These are phyloP conservation scores for Mycosphaerella arachidis DNA, from an alignment of 2,329 filamentous ascomycete genomes.

Conservation along the genomic window DNA sequence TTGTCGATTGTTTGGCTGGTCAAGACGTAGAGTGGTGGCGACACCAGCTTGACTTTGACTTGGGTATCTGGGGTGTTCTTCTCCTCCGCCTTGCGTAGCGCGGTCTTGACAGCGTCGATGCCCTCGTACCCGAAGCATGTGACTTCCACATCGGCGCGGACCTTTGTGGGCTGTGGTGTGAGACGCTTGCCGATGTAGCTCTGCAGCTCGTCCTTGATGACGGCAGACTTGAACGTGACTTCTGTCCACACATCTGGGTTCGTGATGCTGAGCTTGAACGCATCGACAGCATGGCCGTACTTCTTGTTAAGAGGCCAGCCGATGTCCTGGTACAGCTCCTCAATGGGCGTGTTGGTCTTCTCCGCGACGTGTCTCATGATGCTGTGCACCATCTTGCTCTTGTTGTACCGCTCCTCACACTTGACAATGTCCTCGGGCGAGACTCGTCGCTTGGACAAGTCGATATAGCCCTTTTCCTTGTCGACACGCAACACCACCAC, in stretches of 20 bases:
- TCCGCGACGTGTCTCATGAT: constrained; percentile 99
- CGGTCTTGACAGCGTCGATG: constrained; percentile 95
- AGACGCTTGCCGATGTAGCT: constrained; percentile 95
- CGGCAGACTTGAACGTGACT: constrained; percentile 78
- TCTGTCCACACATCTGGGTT: constrained; percentile 97
- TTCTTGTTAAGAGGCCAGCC: constrained; percentile 97
- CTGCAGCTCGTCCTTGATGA: constrained; percentile 83
- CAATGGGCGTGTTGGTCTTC: constrained; percentile 91
- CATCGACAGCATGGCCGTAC: constrained; percentile 93
- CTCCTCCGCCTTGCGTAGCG: constrained; percentile 84
- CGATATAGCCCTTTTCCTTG: constrained; percentile 99
- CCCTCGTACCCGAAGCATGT: constrained; percentile 90
- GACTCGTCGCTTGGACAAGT: constrained; percentile 96
- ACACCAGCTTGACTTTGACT: constrained; percentile 98
- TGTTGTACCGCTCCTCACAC: constrained; percentile 99
- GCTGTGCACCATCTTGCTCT: constrained; percentile 98
- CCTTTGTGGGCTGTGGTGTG: constrained; percentile 97
- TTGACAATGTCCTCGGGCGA: constrained; percentile 96
- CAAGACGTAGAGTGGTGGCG: constrained; percentile 91
- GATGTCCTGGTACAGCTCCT: constrained; percentile 88
- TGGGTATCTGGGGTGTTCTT: constrained; percentile 88
- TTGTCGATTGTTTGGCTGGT: constrained; percentile 97
- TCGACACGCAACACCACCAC: constrained; percentile 98
- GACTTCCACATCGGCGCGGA: constrained; percentile 91
- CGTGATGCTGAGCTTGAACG: constrained; percentile 98